Conservation (phyloP, 2,329 filamentous ascomycete species). For the Fusarium concolor region DNA sequence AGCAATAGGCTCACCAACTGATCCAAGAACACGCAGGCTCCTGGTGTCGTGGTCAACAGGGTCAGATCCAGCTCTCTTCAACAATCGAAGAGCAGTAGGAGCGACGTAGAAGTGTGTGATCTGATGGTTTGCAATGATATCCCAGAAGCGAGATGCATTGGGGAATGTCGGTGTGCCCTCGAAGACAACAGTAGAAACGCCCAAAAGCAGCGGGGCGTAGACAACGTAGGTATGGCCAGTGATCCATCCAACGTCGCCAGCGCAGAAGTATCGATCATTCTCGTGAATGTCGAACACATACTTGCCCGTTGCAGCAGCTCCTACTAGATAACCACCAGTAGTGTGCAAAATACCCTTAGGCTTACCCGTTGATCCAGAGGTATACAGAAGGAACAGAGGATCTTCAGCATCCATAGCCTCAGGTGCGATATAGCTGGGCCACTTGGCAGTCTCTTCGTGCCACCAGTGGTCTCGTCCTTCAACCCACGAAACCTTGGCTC, state of each 20-base stretch:
- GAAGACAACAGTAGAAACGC: slow-evolving; percentile 91
- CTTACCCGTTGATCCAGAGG: slow-evolving; percentile 93
- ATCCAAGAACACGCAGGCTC: slow-evolving; percentile 84
- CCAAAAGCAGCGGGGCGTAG: slow-evolving; percentile 88
- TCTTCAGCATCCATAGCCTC: slow-evolving; percentile 90
- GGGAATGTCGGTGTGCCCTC: slow-evolving; percentile 95
- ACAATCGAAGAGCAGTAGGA: slow-evolving; percentile 85
- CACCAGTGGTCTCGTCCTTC: slow-evolving; percentile 90
- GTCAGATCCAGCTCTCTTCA: slow-evolving; percentile 91
- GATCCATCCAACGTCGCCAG: slow-evolving; percentile 96
- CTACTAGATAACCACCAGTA: slow-evolving; percentile 87
- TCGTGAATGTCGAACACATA: slow-evolving; percentile 97
- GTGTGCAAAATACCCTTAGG: slow-evolving; percentile 97
- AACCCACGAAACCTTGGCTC: slow-evolving; percentile 86
- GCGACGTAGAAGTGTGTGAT: slow-evolving; percentile 97
- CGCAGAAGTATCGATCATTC: slow-evolving; percentile 90
- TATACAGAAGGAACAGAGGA: slow-evolving; percentile 93
- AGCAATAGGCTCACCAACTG: slow-evolving; percentile 95
- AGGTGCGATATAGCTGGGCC: slow-evolving; percentile 86
- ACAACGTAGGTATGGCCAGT: slow-evolving; percentile 97
- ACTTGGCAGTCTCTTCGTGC: slow-evolving; percentile 95
- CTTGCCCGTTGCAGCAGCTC: slow-evolving; percentile 89
- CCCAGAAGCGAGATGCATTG: slow-evolving; percentile 95
- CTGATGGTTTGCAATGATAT: slow-evolving; percentile 88
- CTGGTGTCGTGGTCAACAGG: slow-evolving; percentile 82